Evolutionary conservation across 345 rosid genomes (phyloP).

Genomic region (Corchorus olitorius): DNA sequence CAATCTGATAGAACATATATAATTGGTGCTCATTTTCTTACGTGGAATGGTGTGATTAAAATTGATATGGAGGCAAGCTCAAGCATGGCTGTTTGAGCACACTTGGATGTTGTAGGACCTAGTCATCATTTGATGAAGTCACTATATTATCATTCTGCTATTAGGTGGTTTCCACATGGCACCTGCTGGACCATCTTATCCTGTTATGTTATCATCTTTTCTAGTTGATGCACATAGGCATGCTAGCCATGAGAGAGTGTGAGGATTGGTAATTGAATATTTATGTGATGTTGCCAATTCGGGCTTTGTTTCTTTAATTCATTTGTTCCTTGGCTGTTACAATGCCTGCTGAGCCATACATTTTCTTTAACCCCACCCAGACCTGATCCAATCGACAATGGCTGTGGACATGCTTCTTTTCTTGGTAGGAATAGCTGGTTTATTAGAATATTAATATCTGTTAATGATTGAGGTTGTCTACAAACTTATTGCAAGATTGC

Average conservation of each 20-base stretch:
- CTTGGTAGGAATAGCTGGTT: neutral
- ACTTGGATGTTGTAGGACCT: conserved; percentile 8
- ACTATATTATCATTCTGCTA: neutral
- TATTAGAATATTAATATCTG: neutral
- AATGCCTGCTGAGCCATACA: neutral
- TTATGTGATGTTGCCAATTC: neutral
- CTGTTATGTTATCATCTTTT: neutral
- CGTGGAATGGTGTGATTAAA: neutral
- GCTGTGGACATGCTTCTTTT: neutral
- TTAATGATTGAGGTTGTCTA: neutral
- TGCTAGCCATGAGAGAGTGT: conserved; percentile 8
- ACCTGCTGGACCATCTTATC: neutral
- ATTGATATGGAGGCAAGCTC: neutral
- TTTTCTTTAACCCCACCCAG: neutral
- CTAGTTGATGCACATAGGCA: neutral
- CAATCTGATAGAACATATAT: neutral
- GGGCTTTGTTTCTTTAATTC: neutral
- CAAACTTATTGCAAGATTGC: neutral
- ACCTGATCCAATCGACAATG: neutral
- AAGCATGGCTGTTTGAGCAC: conserved; percentile 9
- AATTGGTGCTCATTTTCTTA: conserved; percentile 2
- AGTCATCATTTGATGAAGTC: conserved; percentile 3
- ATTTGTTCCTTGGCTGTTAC: neutral
- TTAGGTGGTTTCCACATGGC: neutral
- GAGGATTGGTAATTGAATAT: conserved; percentile 11